Conservation (phyloP, 2,329 filamentous ascomycete genomes). For the Pleomassaria siparia region DNA sequence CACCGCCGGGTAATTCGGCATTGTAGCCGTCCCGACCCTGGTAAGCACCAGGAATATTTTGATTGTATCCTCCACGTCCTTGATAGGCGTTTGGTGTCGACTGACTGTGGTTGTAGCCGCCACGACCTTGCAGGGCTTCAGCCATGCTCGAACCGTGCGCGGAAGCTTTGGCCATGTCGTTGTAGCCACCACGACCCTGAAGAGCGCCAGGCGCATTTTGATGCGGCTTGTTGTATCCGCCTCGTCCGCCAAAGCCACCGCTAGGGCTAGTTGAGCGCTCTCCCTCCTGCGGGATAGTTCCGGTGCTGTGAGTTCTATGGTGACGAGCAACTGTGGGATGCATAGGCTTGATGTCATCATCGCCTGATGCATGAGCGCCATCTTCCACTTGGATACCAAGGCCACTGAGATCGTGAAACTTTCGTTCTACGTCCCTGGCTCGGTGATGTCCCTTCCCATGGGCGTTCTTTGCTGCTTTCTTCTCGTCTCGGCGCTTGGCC, state of each 20-base stretch:
- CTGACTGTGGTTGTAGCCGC: background rate
- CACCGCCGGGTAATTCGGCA: conserved; percentile 14
- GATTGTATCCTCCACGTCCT: conserved; percentile 34
- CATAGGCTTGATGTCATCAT: conserved; percentile 32
- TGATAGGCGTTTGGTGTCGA: conserved; percentile 16
- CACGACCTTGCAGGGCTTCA: conserved; percentile 13
- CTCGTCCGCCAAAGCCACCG: conserved; percentile 34
- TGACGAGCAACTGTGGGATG: conserved; percentile 31
- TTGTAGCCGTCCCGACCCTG: conserved; percentile 38
- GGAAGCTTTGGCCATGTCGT: background rate
- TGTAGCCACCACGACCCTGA: conserved; percentile 28
- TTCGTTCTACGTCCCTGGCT: conserved; percentile 26
- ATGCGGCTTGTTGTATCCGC: conserved; percentile 33
- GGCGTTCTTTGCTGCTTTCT: conserved; percentile 37
- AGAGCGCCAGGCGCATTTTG: conserved; percentile 25
- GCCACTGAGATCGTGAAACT: conserved; percentile 30
- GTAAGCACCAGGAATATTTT: conserved; percentile 24
- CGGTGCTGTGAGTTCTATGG: conserved; percentile 32
- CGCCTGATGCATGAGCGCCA: conserved; percentile 26
- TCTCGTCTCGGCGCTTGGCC: conserved; percentile 41
- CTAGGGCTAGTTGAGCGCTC: conserved; percentile 36
- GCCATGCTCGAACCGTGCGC: conserved; percentile 16
- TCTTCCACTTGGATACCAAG: conserved; percentile 41
- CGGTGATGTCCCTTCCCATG: conserved; percentile 26
- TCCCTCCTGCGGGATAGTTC: conserved; percentile 18